These are phyloP conservation scores for Zalerion maritima DNA, from an alignment of 495 filamentous ascomycete species.

Conservation along the genomic window DNA sequence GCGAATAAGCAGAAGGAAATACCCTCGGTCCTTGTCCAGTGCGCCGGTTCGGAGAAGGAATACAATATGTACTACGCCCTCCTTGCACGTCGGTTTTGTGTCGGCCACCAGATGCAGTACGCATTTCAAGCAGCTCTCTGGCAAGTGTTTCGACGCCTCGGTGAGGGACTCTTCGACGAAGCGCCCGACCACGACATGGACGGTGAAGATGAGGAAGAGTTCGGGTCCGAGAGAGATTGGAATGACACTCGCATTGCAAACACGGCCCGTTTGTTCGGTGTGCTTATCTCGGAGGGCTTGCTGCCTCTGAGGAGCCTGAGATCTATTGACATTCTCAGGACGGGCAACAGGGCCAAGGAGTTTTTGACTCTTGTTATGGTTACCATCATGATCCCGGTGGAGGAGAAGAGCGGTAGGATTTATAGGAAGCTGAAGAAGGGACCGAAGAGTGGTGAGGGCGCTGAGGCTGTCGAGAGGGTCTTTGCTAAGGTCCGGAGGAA, in stretches of 20 bases:
- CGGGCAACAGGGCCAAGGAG: too few relatives aligned
- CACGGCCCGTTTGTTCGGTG: conserved; percentile 72
- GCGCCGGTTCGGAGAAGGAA: conserved; percentile 60
- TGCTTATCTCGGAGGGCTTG: conserved; percentile 50
- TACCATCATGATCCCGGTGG: too few relatives aligned
- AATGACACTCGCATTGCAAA: conserved; percentile 65
- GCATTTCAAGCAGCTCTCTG: conserved; percentile 77
- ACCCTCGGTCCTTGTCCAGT: conserved; percentile 75
- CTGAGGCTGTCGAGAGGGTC: too few relatives aligned
- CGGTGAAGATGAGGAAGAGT: conserved; percentile 32
- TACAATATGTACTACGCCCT: conserved; percentile 94
- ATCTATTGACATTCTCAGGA: conserved; percentile 59
- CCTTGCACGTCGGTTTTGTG: conserved; percentile 60
- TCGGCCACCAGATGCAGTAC: conserved; percentile 55
- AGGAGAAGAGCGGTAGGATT: too few relatives aligned
- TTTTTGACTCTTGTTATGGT: too few relatives aligned
- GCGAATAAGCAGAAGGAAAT: conserved; percentile 76
- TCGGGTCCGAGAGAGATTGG: too few relatives aligned
- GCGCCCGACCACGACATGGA: conserved; percentile 31
- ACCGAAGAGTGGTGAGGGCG: too few relatives aligned
- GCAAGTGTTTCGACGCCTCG: conserved; percentile 76
- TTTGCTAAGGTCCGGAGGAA: too few relatives aligned
- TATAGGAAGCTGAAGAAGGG: too few relatives aligned
- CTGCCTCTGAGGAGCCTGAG: conserved; percentile 52
- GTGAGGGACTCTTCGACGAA: conserved; percentile 51